Evolutionary conservation across 805 yeast species (phyloP).

Genomic region (Cyberlindnera amylophila): DNA sequence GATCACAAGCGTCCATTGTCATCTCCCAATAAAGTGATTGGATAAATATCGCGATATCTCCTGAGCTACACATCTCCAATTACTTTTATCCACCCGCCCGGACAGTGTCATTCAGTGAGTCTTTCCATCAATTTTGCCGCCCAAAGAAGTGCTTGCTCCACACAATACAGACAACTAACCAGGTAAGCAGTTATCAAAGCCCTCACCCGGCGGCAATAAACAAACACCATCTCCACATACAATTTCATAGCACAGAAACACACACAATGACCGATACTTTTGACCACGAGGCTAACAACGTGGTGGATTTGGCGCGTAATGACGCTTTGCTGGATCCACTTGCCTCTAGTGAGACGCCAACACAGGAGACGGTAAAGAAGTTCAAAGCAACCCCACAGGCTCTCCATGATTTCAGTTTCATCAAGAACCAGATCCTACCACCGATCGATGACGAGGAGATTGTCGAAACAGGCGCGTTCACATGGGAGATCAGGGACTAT

Average conservation of each 20-base stretch:
- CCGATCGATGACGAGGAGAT: slow-evolving; percentile 30
- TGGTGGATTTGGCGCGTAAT: neutral
- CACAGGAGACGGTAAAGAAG: neutral
- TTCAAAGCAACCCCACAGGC: neutral
- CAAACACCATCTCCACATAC: neutral
- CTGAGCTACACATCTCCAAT: no score
- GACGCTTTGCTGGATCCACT: neutral
- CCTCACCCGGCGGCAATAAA: neutral
- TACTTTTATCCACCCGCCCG: no score
- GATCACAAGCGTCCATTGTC: no score
- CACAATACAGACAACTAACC: no score
- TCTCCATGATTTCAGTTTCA: slow-evolving; percentile 16
- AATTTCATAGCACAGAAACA: no score
- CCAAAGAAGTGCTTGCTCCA: no score
- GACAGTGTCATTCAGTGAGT: no score
- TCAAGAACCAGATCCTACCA: slow-evolving; percentile 22
- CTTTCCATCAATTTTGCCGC: no score
- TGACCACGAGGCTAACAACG: neutral
- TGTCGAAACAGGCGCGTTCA: slow-evolving; percentile 29
- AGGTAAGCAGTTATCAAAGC: no score
- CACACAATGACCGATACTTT: neutral
- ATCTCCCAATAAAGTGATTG: no score
- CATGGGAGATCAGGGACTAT: slow-evolving; percentile 38
- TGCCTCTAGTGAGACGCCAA: neutral
- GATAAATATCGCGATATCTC: no score